Percentiles rank a stretch among this genome's conserved stretches.
These are phyloP conservation scores for Drechmeria coniospora DNA, from an alignment of 2,329 filamentous ascomycete species.

Conservation along the genomic window DNA sequence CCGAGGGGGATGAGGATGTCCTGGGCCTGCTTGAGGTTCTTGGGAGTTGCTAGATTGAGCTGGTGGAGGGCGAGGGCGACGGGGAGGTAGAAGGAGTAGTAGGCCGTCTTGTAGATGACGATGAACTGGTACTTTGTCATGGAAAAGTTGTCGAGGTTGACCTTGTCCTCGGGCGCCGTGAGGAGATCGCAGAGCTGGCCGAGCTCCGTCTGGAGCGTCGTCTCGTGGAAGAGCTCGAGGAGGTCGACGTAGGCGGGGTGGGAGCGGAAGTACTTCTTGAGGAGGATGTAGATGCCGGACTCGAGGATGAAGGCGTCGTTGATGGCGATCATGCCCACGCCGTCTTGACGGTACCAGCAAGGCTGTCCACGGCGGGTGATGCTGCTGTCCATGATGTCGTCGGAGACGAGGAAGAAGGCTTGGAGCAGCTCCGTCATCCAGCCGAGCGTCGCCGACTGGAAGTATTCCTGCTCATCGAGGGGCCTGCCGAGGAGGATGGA, in stretches of 20 bases:
- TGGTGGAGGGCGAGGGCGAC: slow-evolving; percentile 82
- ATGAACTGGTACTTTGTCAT: slow-evolving; percentile 95
- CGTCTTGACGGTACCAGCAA: slow-evolving; percentile 87
- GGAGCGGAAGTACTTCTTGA: slow-evolving; percentile 84
- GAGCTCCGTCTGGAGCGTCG: slow-evolving; percentile 84
- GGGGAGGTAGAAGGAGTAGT: slow-evolving; percentile 98
- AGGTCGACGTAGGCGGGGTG: slow-evolving; percentile 84
- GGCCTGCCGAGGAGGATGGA: slow-evolving; percentile 59
- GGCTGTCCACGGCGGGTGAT: slow-evolving; percentile 89
- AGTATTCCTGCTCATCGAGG: slow-evolving; percentile 71
- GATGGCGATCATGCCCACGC: slow-evolving; percentile 91
- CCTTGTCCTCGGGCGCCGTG: slow-evolving; percentile 85
- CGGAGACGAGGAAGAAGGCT: slow-evolving; percentile 95
- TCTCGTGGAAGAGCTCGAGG: slow-evolving; percentile 91
- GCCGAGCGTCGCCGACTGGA: slow-evolving; percentile 72
- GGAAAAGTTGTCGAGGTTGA: slow-evolving; percentile 90
- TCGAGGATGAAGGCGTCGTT: slow-evolving; percentile 98
- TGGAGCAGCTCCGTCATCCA: slow-evolving; percentile 98
- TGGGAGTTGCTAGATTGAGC: slow-evolving; percentile 66
- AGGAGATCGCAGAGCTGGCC: slow-evolving; percentile 90
- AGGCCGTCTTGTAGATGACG: slow-evolving; percentile 98
- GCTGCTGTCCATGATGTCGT: slow-evolving; percentile 96
- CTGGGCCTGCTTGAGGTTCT: slow-evolving; percentile 79
- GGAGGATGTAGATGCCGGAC: slow-evolving; percentile 71
- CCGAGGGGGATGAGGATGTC: slow-evolving; percentile 92